A percentile compares a stretch with the other conserved stretches of the same genome.
phyloP scores from a whole-genome alignment of 495 filamentous ascomycete genomes.

The Aspergillus biplanus region DNA sequence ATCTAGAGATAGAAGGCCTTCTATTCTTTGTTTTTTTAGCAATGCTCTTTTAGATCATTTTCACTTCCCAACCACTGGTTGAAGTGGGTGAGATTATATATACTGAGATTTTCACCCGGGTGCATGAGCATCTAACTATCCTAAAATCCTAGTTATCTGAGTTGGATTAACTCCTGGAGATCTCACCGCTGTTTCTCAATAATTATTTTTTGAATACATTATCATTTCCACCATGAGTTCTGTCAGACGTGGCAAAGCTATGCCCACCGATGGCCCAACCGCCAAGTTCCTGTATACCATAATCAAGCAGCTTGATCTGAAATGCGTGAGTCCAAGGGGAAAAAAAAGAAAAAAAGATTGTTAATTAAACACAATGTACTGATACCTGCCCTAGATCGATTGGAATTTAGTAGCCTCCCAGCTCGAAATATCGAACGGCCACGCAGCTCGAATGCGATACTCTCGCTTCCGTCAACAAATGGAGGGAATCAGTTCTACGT shows the following conservation, averaged over 20 bases:
- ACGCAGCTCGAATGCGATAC: conserved; percentile 82
- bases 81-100: not conserved
- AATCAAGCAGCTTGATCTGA: conserved; percentile 73
- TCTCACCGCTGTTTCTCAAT: not conserved
- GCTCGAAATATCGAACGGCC: conserved; percentile 72
- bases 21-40: not conserved
- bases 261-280: conserved; percentile 52
- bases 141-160: not conserved
- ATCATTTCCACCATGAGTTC: conserved; percentile 26
- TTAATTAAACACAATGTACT: not conserved
- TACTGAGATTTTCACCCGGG: not conserved
- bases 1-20: not conserved
- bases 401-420: conserved; percentile 70
- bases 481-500: conserved; percentile 46
- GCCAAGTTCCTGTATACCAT: conserved; percentile 74
- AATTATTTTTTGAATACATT: not conserved
- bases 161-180: not conserved
- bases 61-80: not conserved
- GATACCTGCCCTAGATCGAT: conserved; percentile 58
- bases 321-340: conserved; percentile 58
- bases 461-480: conserved; percentile 68
- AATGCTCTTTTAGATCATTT: not conserved
- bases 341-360: not conserved
- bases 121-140: not conserved
- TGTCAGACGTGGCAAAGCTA: conserved; percentile 44